These are phyloP conservation scores for Claviceps sp. DNA, from an alignment of 2,329 filamentous ascomycete genomes.

Conservation along the genomic window DNA sequence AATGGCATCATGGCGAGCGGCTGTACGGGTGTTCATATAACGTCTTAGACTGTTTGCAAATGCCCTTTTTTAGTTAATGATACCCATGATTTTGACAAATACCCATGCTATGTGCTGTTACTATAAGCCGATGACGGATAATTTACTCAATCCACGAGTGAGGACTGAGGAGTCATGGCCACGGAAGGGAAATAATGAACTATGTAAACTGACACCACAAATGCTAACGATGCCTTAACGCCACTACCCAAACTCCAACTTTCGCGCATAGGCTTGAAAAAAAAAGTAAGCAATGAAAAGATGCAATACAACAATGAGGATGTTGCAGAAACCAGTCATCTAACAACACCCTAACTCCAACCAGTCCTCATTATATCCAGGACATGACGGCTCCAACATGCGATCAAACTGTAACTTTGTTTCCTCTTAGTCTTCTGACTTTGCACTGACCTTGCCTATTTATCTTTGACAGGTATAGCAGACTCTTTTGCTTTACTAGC, in stretches of 20 bases:
- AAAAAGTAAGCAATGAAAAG: background rate
- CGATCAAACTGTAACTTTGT: slow-evolving; percentile 7
- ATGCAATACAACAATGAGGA: background rate
- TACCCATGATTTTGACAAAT: background rate
- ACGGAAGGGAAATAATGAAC: background rate
- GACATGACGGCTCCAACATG: slow-evolving; percentile 2
- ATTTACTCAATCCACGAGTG: background rate
- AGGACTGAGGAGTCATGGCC: background rate
- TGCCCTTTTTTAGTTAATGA: background rate
- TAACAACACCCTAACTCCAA: slow-evolving; percentile 7
- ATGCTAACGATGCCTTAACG: slow-evolving; percentile 1
- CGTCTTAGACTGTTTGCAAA: background rate
- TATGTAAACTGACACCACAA: background rate
- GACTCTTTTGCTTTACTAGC: slow-evolving; percentile 35
- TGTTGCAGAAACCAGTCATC: slow-evolving; percentile 1
- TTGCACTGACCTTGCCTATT: slow-evolving; percentile 4
- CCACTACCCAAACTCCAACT: slow-evolving; percentile 13
- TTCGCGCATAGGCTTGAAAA: slow-evolving; percentile 14
- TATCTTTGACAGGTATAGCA: slow-evolving; percentile 7
- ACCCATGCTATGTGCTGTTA: background rate
- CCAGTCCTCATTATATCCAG: slow-evolving; percentile 1
- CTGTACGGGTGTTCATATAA: background rate
- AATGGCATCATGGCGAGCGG: background rate
- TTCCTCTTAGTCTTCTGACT: background rate
- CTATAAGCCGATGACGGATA: background rate